Evolutionary conservation across 2,329 filamentous ascomycete genomes (phyloP), one percentile per base, ranked within the genome.

Genomic region (Aspergillus awamori): DNA sequence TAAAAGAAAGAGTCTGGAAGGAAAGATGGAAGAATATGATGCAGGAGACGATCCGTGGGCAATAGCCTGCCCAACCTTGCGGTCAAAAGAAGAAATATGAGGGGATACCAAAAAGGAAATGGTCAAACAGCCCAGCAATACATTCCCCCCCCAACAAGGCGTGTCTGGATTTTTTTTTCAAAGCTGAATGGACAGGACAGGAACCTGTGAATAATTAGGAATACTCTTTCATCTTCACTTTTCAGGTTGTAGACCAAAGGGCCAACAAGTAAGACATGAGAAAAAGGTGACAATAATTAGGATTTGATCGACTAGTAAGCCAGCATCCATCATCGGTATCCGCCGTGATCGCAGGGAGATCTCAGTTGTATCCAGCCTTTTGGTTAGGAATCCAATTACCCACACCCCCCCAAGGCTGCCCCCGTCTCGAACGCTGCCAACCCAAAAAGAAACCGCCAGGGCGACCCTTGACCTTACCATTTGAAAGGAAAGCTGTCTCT

Each of bases 381-480:
- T 45, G 41, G 41, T 39, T 38, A 20, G 51, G 51, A 63, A 63
- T 63, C 51, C 56, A 58, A 53, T 58, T 55, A 39, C 47, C 54
- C 57, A 38, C 54, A 51, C 61, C 51, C 47, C 52, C 43, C 33
- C 22, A 36, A 33, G 49, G 17, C 13, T 33, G 33, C 22, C 17
- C 20, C 41, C 43, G 30, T 36, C 24, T 36, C 30, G 30, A 36
- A 36, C 55, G 13, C 22, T 41, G 54, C 56, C 52, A 58, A 47
- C 26, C 39, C 28, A 63, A 63, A 53, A 52, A 54, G 45, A 20
- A 36, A 28, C 47, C 20, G 41, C 53, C 45, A 52, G 53, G 53
- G 41, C 45, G 38, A 49, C 30, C 28, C 28, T 30, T 36, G 13
- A 20, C 54, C 28, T 30, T 30, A 30, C 28, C 28, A 30, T 30